Conservation (phyloP, 2,329 filamentous ascomycete genomes). For the Phaeosphaeria sp. region DNA sequence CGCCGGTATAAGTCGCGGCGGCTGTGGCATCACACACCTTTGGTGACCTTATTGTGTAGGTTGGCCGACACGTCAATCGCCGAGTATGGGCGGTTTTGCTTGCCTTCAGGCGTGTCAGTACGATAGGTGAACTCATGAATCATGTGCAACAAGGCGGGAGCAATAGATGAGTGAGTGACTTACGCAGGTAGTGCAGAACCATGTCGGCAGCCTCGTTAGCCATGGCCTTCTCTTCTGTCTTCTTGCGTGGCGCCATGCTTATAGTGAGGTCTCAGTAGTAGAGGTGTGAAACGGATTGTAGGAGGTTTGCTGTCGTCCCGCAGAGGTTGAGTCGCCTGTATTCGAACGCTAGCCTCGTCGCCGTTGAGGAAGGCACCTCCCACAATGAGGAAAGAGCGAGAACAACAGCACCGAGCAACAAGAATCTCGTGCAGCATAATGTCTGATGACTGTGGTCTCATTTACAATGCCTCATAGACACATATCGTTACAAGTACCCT, state of each 20-base stretch:
- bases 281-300: not conserved
- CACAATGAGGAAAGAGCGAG: not conserved
- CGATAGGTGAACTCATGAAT: too few species aligned
- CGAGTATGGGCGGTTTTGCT: constrained; percentile 63
- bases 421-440: not conserved
- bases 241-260: constrained; percentile 47
- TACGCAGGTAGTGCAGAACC: constrained; percentile 60
- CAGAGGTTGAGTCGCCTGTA: not conserved
- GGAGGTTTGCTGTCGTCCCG: not conserved
- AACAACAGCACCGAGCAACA: not conserved
- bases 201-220: constrained; percentile 49
- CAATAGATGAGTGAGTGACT: constrained; percentile 26
- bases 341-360: constrained; percentile 7
- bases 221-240: constrained; percentile 44
- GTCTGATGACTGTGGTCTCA: not conserved
- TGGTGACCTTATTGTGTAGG: constrained; percentile 66
- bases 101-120: constrained; percentile 44
- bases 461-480: not conserved
- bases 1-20: constrained; percentile 2
- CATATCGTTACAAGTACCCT: not conserved
- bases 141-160: not conserved
- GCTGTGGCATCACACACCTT: constrained; percentile 47
- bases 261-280: not conserved
- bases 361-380: constrained; percentile 15
- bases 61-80: constrained; percentile 66